These are phyloP conservation scores for Lagerstroemia speciosa DNA, from an alignment of 345 rosid genomes.

Conservation along the genomic window DNA sequence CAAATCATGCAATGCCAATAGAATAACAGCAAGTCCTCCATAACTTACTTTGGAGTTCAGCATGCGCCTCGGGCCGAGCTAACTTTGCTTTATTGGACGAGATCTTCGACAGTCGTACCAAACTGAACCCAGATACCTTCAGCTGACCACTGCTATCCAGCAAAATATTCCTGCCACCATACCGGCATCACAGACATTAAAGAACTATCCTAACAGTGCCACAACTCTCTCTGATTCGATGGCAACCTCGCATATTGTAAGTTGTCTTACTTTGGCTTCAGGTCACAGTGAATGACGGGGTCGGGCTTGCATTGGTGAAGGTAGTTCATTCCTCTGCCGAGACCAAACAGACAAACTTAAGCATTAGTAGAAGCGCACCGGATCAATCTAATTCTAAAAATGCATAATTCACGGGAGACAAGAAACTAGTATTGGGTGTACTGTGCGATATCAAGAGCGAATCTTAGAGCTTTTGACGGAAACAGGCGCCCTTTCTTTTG, in stretches of 20 bases:
- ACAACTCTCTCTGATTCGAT: background rate
- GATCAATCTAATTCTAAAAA: background rate
- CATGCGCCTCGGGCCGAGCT: slow-evolving; percentile 26
- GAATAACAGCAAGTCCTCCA: background rate
- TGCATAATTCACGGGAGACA: background rate
- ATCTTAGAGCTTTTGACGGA: slow-evolving; percentile 67
- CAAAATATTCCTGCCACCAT: slow-evolving; percentile 99
- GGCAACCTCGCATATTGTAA: slow-evolving; percentile 36
- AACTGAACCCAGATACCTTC: slow-evolving; percentile 88
- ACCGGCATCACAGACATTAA: slow-evolving; percentile 74
- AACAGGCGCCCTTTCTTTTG: slow-evolving; percentile 92
- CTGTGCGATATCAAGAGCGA: slow-evolving; percentile 90
- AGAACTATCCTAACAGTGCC: slow-evolving; percentile 13
- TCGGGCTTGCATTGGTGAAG: slow-evolving; percentile 19
- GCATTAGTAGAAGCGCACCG: background rate
- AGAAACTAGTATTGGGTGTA: slow-evolving; percentile 12
- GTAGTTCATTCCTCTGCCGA: slow-evolving; percentile 25
- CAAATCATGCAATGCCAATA: background rate
- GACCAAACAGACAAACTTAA: background rate
- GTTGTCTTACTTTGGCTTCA: slow-evolving; percentile 92
- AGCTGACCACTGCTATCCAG: slow-evolving; percentile 80
- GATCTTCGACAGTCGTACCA: slow-evolving; percentile 47
- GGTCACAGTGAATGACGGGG: slow-evolving; percentile 65
- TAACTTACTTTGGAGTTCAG: slow-evolving; percentile 57
- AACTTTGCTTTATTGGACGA: slow-evolving; percentile 51